Base-by-base conservation (phyloP, 768 basidiomycete species). In the Suillus alpinus region DNA sequence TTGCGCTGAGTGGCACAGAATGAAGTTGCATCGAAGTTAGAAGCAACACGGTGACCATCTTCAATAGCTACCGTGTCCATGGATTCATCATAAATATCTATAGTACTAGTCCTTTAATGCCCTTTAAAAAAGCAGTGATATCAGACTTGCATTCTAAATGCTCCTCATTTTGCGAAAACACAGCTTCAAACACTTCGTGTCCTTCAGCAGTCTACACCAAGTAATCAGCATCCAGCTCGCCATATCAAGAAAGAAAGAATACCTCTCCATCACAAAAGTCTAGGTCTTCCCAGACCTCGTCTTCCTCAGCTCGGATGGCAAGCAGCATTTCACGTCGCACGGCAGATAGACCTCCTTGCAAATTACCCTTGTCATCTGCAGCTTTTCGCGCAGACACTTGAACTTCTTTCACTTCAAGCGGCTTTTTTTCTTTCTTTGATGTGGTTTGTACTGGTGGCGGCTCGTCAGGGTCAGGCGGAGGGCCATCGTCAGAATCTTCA, bases 401-500 rank as follows among this genome's bases (percentile, higher is more conserved):
- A 13, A 92, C 85, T 71, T 93, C 92, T 67, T 82, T 88, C 16
- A 83, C 81, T 56, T 89, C 88, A n/a, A 75, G 80, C 0, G 73
- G 58, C 68, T 75, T 81, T 70, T 84, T 87, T 67, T 88, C 89
- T 74, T 86, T 89, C 63, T 81, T 85, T 2, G 65, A 66, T 7
- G 67, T 43, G 3, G 60, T 29, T 36, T 79, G 72, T 5, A 75
- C 63, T n/a, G 84, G 81, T 1, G 76, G 71, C 6, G 80, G 81
- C 57, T 92, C 90, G 64, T 92, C 91, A 14, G 90, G 90, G 68
- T 93, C 91, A 46, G 84, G 87, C 29, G 89, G 90, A 26, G 90
- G 89, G 0, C 86, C 91, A 57, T 90, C 88, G 59, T 92, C 90
- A 7, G 86, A 87, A 49, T 92, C 91, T 1, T 87, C 87, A 59